Evolutionary conservation across 352 stramenopile species (phyloP).

Genomic region (Phytophthora pini): DNA sequence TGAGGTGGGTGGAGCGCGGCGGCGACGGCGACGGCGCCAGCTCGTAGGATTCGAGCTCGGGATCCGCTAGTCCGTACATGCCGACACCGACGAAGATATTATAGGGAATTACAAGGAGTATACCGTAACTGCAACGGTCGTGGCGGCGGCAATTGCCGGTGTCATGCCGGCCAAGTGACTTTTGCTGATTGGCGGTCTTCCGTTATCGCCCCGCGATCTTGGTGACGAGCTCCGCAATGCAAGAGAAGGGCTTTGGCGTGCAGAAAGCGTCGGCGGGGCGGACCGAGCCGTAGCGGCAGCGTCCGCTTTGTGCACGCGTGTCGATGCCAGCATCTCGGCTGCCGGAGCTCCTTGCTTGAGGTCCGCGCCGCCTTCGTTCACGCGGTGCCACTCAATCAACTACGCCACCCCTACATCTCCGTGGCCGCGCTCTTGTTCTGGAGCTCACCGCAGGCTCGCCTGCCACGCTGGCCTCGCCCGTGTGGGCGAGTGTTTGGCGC

Average conservation of each 20-base stretch:
- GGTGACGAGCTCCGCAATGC: constrained; percentile 34
- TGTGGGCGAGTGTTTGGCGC: not conserved
- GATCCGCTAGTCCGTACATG: constrained; percentile 27
- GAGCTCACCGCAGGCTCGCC: constrained; percentile 4
- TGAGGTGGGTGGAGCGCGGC: constrained; percentile 9
- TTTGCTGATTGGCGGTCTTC: constrained; percentile 10
- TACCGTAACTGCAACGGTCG: not conserved
- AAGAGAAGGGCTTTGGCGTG: constrained; percentile 34
- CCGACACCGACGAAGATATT: not conserved
- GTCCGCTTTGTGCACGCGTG: constrained; percentile 12
- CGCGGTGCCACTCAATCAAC: constrained; percentile 4
- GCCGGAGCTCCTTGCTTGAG: not conserved
- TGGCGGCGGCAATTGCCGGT: not conserved
- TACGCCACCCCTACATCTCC: constrained; percentile 17
- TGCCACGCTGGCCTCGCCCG: constrained; percentile 1
- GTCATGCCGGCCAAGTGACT: constrained; percentile 1
- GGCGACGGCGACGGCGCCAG: constrained; percentile 8
- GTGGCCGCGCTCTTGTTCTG: constrained; percentile 38
- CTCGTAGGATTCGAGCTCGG: constrained; percentile 23
- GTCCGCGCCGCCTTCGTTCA: constrained; percentile 9
- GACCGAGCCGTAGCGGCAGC: constrained; percentile 17
- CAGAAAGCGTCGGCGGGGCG: constrained; percentile 20
- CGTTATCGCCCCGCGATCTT: constrained; percentile 21
- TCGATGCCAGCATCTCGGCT: constrained; percentile 4
- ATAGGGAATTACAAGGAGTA: not conserved